Conservation (phyloP, 148 eudicot species). For the Vaccinium darrowii region DNA sequence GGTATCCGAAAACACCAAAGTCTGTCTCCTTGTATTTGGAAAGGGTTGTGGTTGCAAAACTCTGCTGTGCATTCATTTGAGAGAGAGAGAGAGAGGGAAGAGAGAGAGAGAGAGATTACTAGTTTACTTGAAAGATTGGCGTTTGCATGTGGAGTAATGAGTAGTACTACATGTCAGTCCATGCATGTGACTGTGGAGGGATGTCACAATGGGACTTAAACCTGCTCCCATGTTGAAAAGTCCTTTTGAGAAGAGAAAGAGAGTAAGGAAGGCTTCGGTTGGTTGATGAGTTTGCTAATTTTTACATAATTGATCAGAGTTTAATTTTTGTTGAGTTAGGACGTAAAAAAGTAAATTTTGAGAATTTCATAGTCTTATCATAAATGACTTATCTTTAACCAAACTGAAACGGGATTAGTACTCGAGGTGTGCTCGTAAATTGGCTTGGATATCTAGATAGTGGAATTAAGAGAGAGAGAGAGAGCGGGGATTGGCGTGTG, state of each 20-base stretch:
- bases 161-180: conserved; percentile 26
- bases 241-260: neutral
- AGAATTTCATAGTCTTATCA: too few species aligned
- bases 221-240: neutral
- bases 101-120: neutral
- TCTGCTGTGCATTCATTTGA: neutral
- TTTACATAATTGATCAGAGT: too few species aligned
- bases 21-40: neutral
- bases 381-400: too few species aligned
- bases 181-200: conserved; percentile 37
- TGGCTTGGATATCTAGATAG: too few species aligned
- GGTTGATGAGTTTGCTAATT: too few species aligned
- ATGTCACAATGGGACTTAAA: conserved; percentile 20
- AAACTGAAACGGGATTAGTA: too few species aligned
- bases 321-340: too few species aligned
- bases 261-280: neutral
- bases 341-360: too few species aligned
- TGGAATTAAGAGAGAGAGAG: neutral
- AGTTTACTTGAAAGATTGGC: neutral
- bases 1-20: neutral
- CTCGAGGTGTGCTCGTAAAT: too few species aligned
- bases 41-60: neutral
- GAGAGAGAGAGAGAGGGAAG: neutral
- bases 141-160: conserved; percentile 41
- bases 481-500: conserved; percentile 20